phyloP scores from a whole-genome alignment of 148 eudicot species.

The Linanthus parryae region DNA sequence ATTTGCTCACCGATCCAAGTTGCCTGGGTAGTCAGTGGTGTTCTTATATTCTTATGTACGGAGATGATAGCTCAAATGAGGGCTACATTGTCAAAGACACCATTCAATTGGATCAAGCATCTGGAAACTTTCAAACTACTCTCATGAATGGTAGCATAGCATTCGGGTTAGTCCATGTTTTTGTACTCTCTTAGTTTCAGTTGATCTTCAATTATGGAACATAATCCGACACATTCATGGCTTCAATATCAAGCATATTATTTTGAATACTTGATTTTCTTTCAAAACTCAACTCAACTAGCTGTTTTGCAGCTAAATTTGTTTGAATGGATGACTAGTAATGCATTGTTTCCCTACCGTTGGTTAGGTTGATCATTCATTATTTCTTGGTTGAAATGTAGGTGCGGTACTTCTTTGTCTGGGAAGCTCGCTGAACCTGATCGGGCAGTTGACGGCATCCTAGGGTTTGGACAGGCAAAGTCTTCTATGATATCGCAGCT shows the following conservation, averaged over 20 bases:
- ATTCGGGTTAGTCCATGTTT: slow-evolving; percentile 69
- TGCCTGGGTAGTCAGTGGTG: slow-evolving; percentile 51
- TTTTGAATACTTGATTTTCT: too few relatives aligned
- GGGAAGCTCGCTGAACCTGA: slow-evolving; percentile 66
- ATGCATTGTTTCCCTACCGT: too few relatives aligned
- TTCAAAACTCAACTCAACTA: too few relatives aligned
- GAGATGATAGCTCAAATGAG: slow-evolving; percentile 74
- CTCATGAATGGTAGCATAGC: slow-evolving; percentile 44
- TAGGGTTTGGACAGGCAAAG: slow-evolving; percentile 93
- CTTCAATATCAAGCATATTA: too few relatives aligned
- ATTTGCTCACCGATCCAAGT: slow-evolving; percentile 36
- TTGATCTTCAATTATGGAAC: too few relatives aligned
- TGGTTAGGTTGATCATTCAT: too few relatives aligned
- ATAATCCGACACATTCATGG: too few relatives aligned
- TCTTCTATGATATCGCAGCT: slow-evolving; percentile 87
- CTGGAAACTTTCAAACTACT: slow-evolving; percentile 50
- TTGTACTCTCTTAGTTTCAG: too few relatives aligned
- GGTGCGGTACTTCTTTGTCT: slow-evolving; percentile 78
- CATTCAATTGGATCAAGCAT: slow-evolving; percentile 39
- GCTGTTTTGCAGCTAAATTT: too few relatives aligned
- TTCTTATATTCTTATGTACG: slow-evolving; percentile 61
- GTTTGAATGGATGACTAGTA: too few relatives aligned
- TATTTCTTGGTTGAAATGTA: slow-evolving; percentile 17
- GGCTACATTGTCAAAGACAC: slow-evolving; percentile 70
- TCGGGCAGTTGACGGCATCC: slow-evolving; percentile 82